phyloP scores from a whole-genome alignment of 2,329 filamentous ascomycete genomes.

The Periconia sp. region DNA sequence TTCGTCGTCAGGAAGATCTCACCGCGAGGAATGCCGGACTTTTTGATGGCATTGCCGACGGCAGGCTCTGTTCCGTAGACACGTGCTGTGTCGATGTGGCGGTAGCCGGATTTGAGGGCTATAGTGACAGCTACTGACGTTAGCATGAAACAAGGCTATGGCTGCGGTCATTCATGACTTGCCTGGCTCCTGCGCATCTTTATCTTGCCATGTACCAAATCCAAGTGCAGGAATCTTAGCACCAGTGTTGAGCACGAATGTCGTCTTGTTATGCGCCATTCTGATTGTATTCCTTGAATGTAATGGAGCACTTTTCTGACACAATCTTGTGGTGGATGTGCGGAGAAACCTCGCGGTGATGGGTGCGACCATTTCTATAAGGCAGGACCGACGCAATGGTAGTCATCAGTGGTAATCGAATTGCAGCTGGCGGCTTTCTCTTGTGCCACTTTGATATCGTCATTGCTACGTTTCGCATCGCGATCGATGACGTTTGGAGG shows the following conservation, averaged over 20 bases:
- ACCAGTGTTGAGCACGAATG: slow-evolving; percentile 66
- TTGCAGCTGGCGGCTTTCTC: no score
- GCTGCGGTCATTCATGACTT: background rate
- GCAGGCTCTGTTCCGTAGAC: slow-evolving; percentile 16
- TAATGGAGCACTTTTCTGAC: slow-evolving; percentile 11
- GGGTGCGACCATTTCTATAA: slow-evolving; percentile 12
- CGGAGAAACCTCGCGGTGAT: slow-evolving; percentile 9
- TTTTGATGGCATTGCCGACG: slow-evolving; percentile 36
- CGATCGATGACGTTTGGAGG: background rate
- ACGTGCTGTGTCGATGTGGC: slow-evolving; percentile 37
- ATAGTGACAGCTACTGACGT: slow-evolving; percentile 44
- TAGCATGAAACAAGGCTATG: background rate
- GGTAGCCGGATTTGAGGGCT: slow-evolving; percentile 34
- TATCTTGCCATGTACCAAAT: slow-evolving; percentile 52
- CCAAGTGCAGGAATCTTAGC: slow-evolving; percentile 79
- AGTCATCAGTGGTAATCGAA: background rate
- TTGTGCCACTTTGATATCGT: background rate
- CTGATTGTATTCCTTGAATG: slow-evolving; percentile 17
- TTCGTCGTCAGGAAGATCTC: slow-evolving; percentile 67
- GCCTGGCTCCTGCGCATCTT: slow-evolving; percentile 33
- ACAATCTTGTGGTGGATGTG: slow-evolving; percentile 11
- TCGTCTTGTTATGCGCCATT: slow-evolving; percentile 40
- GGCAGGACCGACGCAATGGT: background rate
- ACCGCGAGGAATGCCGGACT: slow-evolving; percentile 47
- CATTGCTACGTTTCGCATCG: background rate